These are phyloP conservation scores for Penicillium sp. DNA, from an alignment of 2,329 filamentous ascomycete species.

Conservation along the genomic window DNA sequence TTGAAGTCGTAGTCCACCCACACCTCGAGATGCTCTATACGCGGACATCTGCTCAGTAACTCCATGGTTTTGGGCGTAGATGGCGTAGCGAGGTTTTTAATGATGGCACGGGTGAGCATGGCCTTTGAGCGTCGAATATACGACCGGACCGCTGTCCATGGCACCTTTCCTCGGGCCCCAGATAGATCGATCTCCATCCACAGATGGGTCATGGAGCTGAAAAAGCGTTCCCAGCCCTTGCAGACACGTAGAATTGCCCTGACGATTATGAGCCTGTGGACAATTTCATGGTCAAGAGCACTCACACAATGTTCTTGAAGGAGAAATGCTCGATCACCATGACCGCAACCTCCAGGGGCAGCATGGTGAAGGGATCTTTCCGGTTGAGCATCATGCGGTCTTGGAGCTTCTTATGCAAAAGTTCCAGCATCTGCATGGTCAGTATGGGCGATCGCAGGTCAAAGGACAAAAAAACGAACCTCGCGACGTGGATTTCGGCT, in stretches of 20 bases:
- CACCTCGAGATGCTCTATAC: conserved; percentile 32
- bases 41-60: conserved; percentile 32
- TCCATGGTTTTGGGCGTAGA: conserved; percentile 27
- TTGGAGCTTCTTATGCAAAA: conserved; percentile 46
- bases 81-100: conserved; percentile 27
- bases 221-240: conserved; percentile 51
- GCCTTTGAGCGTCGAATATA: conserved; percentile 35
- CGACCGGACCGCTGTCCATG: conserved; percentile 30
- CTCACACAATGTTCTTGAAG: conserved; percentile 49
- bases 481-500: conserved; percentile 33
- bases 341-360: conserved; percentile 52
- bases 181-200: conserved; percentile 54
- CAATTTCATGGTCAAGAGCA: background rate
- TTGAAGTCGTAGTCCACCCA: conserved; percentile 16
- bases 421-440: conserved; percentile 37
- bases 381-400: conserved; percentile 27
- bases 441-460: background rate
- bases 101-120: conserved; percentile 29
- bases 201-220: conserved; percentile 44
- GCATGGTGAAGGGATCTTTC: conserved; percentile 47
- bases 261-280: background rate
- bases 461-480: conserved; percentile 13
- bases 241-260: conserved; percentile 51
- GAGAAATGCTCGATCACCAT: conserved; percentile 50
- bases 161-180: conserved; percentile 41